Conservation (phyloP, 2,329 filamentous ascomycete genomes). For the Fusarium praegraminearum region DNA sequence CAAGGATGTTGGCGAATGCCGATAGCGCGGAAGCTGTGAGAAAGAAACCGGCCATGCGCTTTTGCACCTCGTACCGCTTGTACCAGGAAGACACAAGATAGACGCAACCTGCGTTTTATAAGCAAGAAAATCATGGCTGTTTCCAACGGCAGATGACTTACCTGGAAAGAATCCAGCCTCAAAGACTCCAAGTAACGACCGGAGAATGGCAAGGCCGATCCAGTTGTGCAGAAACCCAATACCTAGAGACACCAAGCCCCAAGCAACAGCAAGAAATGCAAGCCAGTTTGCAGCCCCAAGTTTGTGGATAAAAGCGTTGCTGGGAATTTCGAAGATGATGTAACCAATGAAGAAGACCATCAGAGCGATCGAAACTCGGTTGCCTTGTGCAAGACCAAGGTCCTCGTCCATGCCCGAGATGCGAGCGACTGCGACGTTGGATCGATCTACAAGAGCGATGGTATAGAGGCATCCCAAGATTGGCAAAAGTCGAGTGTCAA, state of each 20-base stretch:
- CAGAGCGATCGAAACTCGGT: constrained; percentile 11
- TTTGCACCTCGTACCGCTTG: constrained; percentile 31
- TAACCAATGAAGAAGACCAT: constrained; percentile 42
- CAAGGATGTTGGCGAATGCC: constrained; percentile 33
- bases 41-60: constrained; percentile 31
- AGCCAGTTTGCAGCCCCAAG: constrained; percentile 37
- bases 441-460: constrained; percentile 33
- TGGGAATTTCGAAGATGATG: constrained; percentile 32
- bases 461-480: constrained; percentile 35
- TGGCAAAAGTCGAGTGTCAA: constrained; percentile 24
- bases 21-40: constrained; percentile 20
- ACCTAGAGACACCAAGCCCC: constrained; percentile 28
- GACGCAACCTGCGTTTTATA: constrained; percentile 1
- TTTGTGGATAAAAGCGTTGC: constrained; percentile 35
- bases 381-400: constrained; percentile 16
- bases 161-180: constrained; percentile 38
- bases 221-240: constrained; percentile 32
- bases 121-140: not conserved
- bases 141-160: accelerated
- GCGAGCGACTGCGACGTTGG: constrained; percentile 32
- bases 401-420: constrained; percentile 37
- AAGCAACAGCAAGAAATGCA: constrained; percentile 18
- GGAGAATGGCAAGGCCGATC: constrained; percentile 19
- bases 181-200: constrained; percentile 24
- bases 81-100: constrained; percentile 35